phyloP scores from a whole-genome alignment of 805 yeast species.

The Metschnikowia bowlesiae region DNA sequence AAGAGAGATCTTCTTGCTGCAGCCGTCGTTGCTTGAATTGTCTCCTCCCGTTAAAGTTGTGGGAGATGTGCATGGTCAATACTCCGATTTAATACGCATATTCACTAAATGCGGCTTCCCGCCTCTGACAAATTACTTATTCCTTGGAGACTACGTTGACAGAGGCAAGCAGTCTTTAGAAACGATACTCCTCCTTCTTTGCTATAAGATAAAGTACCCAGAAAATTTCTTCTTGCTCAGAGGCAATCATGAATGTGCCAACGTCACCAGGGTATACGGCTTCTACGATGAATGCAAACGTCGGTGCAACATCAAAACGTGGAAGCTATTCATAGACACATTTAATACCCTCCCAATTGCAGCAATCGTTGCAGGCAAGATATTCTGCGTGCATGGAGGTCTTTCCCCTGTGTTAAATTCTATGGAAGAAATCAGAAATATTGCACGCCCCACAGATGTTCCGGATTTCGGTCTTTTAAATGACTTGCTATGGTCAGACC shows the following conservation, averaged over 20 bases:
- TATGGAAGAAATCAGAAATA: conserved; percentile 69
- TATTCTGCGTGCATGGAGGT: conserved; percentile 88
- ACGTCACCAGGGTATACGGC: conserved; percentile 94
- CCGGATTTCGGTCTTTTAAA: conserved; percentile 78
- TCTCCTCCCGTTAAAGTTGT: conserved; percentile 84
- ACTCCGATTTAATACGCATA: conserved; percentile 81
- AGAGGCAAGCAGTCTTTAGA: conserved; percentile 95
- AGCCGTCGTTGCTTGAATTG: conserved; percentile 84
- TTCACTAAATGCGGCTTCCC: conserved; percentile 97
- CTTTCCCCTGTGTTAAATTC: conserved; percentile 68
- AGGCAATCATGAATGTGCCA: conserved; percentile 98
- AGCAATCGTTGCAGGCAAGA: conserved; percentile 91
- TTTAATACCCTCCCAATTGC: conserved; percentile 95
- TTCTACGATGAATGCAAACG: conserved; percentile 98
- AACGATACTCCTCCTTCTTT: conserved; percentile 78
- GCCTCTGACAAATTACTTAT: conserved; percentile 86
- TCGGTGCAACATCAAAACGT: conserved; percentile 83
- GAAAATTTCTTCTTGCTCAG: conserved; percentile 89
- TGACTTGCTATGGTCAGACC: conserved; percentile 81
- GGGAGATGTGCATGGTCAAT: conserved; percentile 97
- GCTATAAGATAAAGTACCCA: conserved; percentile 95
- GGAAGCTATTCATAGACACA: conserved; percentile 92
- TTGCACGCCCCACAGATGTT: conserved; percentile 80
- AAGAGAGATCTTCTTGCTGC: conserved; percentile 82
- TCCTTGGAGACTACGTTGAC: conserved; percentile 95